Evolutionary conservation across 164 flowering plant species (phyloP).

Genomic region (Platanus orientalis): DNA sequence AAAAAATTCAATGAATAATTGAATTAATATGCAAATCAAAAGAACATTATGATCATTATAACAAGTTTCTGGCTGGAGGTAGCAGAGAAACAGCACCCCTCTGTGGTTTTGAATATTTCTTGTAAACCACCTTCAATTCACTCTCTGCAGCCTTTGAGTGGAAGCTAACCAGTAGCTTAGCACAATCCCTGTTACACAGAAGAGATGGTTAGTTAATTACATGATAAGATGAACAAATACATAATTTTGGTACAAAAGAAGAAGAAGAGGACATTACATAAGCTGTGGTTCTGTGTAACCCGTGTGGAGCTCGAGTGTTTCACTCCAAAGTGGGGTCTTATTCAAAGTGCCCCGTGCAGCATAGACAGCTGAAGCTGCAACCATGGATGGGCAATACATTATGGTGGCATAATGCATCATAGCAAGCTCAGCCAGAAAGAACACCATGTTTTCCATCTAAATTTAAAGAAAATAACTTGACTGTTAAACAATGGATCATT

Average conservation of each 20-base stretch:
- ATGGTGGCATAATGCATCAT: conserved; percentile 58
- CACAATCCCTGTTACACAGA: conserved; percentile 59
- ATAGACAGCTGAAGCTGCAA: conserved; percentile 90
- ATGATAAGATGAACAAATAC: not conserved
- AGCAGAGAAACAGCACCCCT: conserved; percentile 54
- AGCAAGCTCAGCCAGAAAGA: conserved; percentile 71
- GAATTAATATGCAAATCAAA: too few species aligned
- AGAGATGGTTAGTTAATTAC: not conserved
- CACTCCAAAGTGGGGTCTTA: conserved; percentile 60
- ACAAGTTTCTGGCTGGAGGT: conserved; percentile 50
- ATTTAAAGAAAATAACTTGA: not conserved
- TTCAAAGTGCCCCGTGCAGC: conserved; percentile 67
- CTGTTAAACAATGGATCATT: too few species aligned
- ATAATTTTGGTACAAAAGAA: not conserved
- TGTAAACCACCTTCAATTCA: conserved; percentile 50
- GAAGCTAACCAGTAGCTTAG: conserved; percentile 46
- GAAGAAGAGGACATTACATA: conserved; percentile 13
- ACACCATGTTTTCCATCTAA: conserved; percentile 67
- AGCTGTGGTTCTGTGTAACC: conserved; percentile 70
- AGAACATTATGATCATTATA: too few species aligned
- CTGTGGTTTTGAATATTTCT: conserved; percentile 53
- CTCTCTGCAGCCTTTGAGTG: conserved; percentile 45
- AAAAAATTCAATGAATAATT: too few species aligned
- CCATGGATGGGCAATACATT: conserved; percentile 64
- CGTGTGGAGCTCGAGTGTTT: conserved; percentile 67